phyloP scores from a whole-genome alignment of 75 land plant genomes.

The Cupressus sempervirens region DNA sequence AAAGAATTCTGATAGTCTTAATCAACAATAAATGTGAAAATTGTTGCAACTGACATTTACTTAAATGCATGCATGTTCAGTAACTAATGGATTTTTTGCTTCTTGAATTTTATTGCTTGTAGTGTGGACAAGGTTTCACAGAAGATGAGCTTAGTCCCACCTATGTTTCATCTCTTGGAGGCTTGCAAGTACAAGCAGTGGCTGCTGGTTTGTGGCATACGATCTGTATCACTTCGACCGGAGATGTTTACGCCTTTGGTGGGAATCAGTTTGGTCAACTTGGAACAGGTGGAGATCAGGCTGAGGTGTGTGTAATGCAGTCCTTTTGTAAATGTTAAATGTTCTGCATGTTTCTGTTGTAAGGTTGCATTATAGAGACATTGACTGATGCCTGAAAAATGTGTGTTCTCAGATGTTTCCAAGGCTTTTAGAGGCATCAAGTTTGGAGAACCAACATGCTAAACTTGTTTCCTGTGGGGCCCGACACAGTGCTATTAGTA shows the following conservation, averaged over 20 bases:
- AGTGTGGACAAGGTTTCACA: conserved; percentile 99
- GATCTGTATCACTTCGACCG: conserved; percentile 77
- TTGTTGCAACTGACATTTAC: not conserved
- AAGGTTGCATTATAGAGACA: not conserved
- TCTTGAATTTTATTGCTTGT: conserved; percentile 14
- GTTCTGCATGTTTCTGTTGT: not conserved
- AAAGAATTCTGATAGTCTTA: not conserved
- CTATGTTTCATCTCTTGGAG: conserved; percentile 83
- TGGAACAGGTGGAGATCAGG: conserved; percentile 90
- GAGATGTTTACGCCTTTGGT: conserved; percentile 94
- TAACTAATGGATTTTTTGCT: conserved; percentile 8
- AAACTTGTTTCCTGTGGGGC: conserved; percentile 88
- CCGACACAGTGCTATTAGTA: conserved; percentile 85
- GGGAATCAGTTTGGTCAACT: conserved; percentile 99
- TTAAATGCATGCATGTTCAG: not conserved
- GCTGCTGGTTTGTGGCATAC: conserved; percentile 99
- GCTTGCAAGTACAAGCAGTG: conserved; percentile 58
- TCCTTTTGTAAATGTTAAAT: not conserved
- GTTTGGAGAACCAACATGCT: conserved; percentile 66
- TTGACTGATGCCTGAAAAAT: not conserved
- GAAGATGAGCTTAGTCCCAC: conserved; percentile 90
- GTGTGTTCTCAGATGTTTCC: conserved; percentile 65
- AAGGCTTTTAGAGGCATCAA: conserved; percentile 79
- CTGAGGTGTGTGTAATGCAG: conserved; percentile 62
- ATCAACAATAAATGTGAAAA: not conserved